These are phyloP conservation scores for Leucogyrophana mollusca DNA, from an alignment of 768 basidiomycete genomes.

Conservation along the genomic window DNA sequence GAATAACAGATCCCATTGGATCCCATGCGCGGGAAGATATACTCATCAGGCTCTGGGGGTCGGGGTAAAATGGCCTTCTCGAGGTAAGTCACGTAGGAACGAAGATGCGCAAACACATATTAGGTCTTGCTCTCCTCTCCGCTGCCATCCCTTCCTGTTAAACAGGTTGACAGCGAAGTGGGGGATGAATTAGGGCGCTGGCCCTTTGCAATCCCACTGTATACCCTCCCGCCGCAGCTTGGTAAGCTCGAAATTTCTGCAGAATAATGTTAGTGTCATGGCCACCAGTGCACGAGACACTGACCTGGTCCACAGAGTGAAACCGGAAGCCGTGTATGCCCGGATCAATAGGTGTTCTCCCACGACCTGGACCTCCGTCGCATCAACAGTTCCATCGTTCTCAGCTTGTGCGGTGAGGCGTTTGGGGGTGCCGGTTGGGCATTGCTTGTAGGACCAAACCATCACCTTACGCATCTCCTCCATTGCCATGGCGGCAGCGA, in stretches of 20 bases:
- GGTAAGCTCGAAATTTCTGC: conserved; percentile 31
- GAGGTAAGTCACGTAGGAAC: conserved; percentile 26
- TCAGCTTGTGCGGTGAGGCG: conserved; percentile 6
- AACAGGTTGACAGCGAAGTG: conserved; percentile 16
- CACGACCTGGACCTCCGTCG: not conserved
- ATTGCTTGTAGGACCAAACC: conserved; percentile 23
- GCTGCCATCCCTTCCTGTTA: conserved; percentile 21
- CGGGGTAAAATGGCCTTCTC: conserved; percentile 18
- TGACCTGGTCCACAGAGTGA: conserved; percentile 31
- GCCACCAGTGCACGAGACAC: no score
- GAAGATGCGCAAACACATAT: conserved; percentile 26
- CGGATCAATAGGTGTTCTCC: conserved; percentile 28
- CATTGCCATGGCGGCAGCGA: conserved; percentile 24
- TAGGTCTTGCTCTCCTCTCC: conserved; percentile 25
- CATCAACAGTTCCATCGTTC: not conserved
- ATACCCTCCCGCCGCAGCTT: conserved; percentile 22
- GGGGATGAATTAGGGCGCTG: conserved; percentile 12
- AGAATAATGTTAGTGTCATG: not conserved
- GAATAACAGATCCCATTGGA: conserved; percentile 24
- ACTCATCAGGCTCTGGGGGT: conserved; percentile 22
- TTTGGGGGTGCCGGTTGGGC: conserved; percentile 3
- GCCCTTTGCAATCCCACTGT: conserved; percentile 7
- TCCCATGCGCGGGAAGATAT: conserved; percentile 28
- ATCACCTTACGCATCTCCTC: conserved; percentile 29
- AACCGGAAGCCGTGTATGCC: conserved; percentile 26